Percentiles rank a stretch among this genome's conserved stretches.
These are phyloP conservation scores for Wickerhamiella hasegawae DNA, from an alignment of 805 yeast species.

Conservation along the genomic window DNA sequence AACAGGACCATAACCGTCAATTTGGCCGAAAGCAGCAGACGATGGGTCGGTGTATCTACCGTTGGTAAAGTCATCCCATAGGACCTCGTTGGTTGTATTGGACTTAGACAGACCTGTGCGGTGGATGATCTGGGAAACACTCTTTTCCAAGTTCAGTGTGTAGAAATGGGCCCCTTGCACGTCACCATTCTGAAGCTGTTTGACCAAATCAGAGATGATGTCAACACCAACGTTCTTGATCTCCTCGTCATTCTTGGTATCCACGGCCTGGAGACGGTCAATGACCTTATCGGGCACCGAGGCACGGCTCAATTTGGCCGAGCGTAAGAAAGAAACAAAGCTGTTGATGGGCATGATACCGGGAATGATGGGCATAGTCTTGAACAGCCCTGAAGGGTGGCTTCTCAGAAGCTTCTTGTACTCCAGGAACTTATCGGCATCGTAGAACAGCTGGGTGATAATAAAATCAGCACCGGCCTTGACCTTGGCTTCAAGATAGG, in stretches of 20 bases:
- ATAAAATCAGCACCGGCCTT: conserved; percentile 92
- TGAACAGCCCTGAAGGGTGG: conserved; percentile 45
- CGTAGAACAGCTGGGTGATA: conserved; percentile 82
- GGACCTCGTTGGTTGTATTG: conserved; percentile 28
- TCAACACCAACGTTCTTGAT: conserved; percentile 78
- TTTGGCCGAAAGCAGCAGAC: conserved; percentile 95
- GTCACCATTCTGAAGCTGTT: conserved; percentile 44
- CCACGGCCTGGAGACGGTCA: conserved; percentile 40
- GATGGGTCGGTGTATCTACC: conserved; percentile 92
- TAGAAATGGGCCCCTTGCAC: conserved; percentile 85
- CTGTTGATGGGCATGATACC: conserved; percentile 97
- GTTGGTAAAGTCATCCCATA: conserved; percentile 95
- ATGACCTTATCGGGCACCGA: conserved; percentile 59
- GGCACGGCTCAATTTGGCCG: conserved; percentile 87
- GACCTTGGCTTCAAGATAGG: conserved; percentile 67
- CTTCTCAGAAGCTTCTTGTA: conserved; percentile 62
- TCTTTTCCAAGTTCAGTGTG: conserved; percentile 80
- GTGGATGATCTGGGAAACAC: conserved; percentile 71
- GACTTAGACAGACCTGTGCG: conserved; percentile 28
- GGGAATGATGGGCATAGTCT: conserved; percentile 75
- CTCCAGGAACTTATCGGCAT: conserved; percentile 54
- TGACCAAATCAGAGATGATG: conserved; percentile 63
- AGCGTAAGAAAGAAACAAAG: conserved; percentile 75
- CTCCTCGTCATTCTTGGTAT: conserved; percentile 81
- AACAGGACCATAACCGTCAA: conserved; percentile 92